A percentile compares a stretch with the other conserved stretches of the same genome.
phyloP scores from a whole-genome alignment of 345 rosid genomes.

The Erodium maritimum region DNA sequence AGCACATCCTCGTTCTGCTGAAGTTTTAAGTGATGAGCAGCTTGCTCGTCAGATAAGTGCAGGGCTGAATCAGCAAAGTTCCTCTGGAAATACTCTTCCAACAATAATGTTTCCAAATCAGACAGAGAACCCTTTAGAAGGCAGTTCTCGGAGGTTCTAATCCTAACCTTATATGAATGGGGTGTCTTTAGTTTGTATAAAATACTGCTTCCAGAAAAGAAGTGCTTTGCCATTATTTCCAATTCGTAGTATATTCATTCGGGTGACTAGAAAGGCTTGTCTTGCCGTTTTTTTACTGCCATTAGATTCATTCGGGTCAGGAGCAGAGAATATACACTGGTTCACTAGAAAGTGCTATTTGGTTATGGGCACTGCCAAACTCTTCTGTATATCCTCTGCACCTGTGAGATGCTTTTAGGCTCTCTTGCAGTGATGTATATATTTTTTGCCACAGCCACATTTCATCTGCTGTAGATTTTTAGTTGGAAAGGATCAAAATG shows the following conservation, averaged over 20 bases:
- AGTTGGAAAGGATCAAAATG: no score
- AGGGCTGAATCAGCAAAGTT: constrained; percentile 48
- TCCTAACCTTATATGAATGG: constrained; percentile 13
- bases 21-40: constrained; percentile 58
- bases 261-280: no score
- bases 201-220: not conserved
- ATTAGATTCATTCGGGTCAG: no score
- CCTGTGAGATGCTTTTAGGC: no score
- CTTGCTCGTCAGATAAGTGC: constrained; percentile 60
- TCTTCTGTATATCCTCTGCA: no score
- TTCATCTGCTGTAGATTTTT: no score
- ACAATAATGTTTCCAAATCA: constrained; percentile 62
- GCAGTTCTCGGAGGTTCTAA: constrained; percentile 66
- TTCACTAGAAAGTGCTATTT: no score
- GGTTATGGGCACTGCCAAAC: no score
- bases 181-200: constrained; percentile 2
- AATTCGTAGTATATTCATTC: not conserved
- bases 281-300: no score
- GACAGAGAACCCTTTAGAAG: constrained; percentile 46
- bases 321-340: not conserved
- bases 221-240: not conserved
- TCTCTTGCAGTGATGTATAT: no score
- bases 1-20: constrained; percentile 28
- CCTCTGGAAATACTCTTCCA: constrained; percentile 36
- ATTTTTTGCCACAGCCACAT: no score